Percentiles rank a stretch among this genome's conserved stretches.
Evolutionary conservation across 495 filamentous ascomycete genomes (phyloP).

Genomic region (Melanomma pulvis-pyrius): DNA sequence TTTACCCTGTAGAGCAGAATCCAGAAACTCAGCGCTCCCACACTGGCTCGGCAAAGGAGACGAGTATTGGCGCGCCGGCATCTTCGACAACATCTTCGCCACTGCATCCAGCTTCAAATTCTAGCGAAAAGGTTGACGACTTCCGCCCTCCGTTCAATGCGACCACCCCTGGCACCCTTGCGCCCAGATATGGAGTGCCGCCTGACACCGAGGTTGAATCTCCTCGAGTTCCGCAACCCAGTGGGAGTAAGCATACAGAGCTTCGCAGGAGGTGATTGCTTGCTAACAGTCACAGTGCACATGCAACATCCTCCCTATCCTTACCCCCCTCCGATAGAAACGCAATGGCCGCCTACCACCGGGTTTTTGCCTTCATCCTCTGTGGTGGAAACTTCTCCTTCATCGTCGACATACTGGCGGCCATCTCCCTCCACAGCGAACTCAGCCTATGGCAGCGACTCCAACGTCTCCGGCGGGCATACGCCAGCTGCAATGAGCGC

Average conservation of each 20-base stretch:
- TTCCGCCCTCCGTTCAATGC: constrained; percentile 27
- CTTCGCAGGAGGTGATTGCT: not conserved
- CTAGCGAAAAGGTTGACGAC: constrained; percentile 30
- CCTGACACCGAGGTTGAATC: constrained; percentile 27
- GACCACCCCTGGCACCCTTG: not conserved
- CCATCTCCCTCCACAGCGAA: constrained; percentile 31
- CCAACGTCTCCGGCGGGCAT: constrained; percentile 34
- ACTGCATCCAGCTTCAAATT: constrained; percentile 15
- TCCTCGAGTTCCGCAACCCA: constrained; percentile 5
- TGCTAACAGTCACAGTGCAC: constrained; percentile 24
- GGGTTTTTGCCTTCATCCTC: constrained; percentile 31
- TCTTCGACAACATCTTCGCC: constrained; percentile 40
- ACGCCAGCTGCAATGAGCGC: constrained; percentile 34
- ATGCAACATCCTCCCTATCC: constrained; percentile 28
- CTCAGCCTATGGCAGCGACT: constrained; percentile 33
- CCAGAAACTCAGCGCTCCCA: constrained; percentile 45
- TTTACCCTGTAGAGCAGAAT: constrained; percentile 87
- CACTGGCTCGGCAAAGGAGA: constrained; percentile 21
- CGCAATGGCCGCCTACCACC: constrained; percentile 25
- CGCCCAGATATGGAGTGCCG: constrained; percentile 22
- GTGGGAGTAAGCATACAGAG: constrained; percentile 17
- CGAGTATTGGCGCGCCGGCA: constrained; percentile 27
- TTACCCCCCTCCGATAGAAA: constrained; percentile 31
- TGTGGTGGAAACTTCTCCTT: constrained; percentile 27
- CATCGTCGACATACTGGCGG: constrained; percentile 33